Base-by-base conservation (phyloP, 2,329 filamentous ascomycete genomes). In the Diplodia seriata region DNA sequence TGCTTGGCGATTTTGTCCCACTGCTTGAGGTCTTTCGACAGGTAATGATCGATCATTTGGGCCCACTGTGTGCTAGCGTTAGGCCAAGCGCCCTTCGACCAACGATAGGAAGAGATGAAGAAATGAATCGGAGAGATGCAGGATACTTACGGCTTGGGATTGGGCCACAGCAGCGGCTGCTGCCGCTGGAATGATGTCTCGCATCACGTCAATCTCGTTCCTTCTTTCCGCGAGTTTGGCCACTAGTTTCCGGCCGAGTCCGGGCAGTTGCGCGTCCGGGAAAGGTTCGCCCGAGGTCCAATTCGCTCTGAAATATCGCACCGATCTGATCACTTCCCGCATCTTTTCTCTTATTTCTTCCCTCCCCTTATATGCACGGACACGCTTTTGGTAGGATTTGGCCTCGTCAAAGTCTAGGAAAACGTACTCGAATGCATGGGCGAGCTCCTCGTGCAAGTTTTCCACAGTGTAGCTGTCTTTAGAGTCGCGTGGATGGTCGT, bases 351-450 rank as follows among this genome's bases (percentile, higher is more conserved):
- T 14, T 2, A 61, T 47, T 9, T 65, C 53, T 3, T 26, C 51
- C n/a, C 67, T 53, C 20, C 57, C 55, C 8, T 47, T 38, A 18
- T 67, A 53, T 23, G 69, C 70, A 47, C 67, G 26, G 2, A 61
- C 38, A 5, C 67, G 69, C 12, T 62, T 20, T 51, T 72, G 71
- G 57, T 73, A 72, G 0, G 73, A 74, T 33, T 70, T 70, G 4
- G 72, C 70, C 7, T 73, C 68, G 43, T 76, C 73, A 40, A 68
- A 66, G 67, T 76, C 74, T 14, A 74, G 68, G 70, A 76, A 77
- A n/a, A 75, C 71, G 66, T 74, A 76, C 9, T 71, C 70, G 59
- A 75, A 77, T n/a, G 76, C 68, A 38, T 71, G 68, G n/a, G 71
- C 70, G 40, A 76, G 67, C 11, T 71, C 71, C 8, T 74, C 68